These are phyloP conservation scores for Allium cepa DNA, from an alignment of 106 monocot species.

Conservation along the genomic window DNA sequence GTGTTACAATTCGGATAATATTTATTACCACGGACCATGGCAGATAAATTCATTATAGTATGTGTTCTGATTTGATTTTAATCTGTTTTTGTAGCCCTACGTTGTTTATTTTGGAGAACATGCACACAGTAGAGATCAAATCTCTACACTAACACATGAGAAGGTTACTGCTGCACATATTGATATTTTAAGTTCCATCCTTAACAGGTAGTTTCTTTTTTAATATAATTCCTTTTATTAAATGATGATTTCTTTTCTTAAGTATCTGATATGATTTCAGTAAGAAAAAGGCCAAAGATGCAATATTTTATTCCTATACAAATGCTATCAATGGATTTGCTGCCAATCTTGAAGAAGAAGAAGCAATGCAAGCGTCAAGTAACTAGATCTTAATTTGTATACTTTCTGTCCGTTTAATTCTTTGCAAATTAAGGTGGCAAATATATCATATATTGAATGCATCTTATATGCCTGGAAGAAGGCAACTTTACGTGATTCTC, in stretches of 20 bases:
- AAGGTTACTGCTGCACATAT: constrained; percentile 7
- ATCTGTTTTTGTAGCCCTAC: constrained; percentile 9
- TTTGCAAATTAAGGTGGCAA: not conserved
- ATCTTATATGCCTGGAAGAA: not conserved
- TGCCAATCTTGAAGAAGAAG: constrained; percentile 29
- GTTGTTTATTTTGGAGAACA: constrained; percentile 20
- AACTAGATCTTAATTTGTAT: not conserved
- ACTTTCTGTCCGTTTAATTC: not conserved
- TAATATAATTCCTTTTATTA: not conserved
- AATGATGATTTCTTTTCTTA: not conserved
- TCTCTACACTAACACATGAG: constrained; percentile 1
- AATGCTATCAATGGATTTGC: constrained; percentile 31
- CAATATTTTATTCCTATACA: constrained; percentile 35
- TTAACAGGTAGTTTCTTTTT: constrained; percentile 9
- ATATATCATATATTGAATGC: not conserved
- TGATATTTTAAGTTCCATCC: constrained; percentile 18
- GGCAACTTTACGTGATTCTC: not conserved
- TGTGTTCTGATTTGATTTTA: not conserved
- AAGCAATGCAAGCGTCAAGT: constrained; percentile 24
- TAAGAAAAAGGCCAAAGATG: constrained; percentile 22
- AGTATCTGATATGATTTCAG: constrained; percentile 4
- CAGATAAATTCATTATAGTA: too few relatives aligned
- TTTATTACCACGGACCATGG: too few relatives aligned
- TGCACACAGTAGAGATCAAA: not conserved
- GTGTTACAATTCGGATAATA: too few relatives aligned